Percentiles rank a stretch among this genome's conserved stretches.
These are phyloP conservation scores for Micractinium conductrix DNA, from an alignment of 139 green algal genomes.

Conservation along the genomic window DNA sequence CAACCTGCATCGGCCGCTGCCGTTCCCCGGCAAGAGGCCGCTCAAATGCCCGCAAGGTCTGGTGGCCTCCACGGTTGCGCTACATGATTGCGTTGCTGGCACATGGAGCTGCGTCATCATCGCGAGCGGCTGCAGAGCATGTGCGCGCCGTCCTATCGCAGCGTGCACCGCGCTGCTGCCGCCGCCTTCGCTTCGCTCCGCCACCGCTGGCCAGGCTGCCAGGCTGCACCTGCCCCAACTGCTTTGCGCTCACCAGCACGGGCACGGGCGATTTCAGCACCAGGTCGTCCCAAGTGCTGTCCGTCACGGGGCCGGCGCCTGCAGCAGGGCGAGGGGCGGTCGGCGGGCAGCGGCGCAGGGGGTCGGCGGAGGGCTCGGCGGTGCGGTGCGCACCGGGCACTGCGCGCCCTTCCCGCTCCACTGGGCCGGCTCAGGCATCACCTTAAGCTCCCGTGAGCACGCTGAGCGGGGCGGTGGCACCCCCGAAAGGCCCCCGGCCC, in stretches of 20 bases:
- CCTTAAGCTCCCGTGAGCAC: not conserved
- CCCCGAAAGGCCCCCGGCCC: not conserved
- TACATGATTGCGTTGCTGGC: not conserved
- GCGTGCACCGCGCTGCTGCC: no score
- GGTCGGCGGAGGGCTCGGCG: not conserved
- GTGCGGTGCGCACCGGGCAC: not conserved
- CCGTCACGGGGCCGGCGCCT: slow-evolving; percentile 78
- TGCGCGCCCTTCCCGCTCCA: not conserved
- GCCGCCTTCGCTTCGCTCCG: no score
- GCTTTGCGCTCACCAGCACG: slow-evolving; percentile 28
- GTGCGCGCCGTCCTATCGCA: no score
- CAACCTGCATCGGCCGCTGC: no score
- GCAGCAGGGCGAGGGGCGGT: not conserved
- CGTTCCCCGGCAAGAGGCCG: no score
- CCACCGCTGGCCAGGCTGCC: no score
- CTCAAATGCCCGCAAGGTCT: no score
- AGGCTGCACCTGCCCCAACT: no score
- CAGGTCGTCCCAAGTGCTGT: slow-evolving; percentile 83
- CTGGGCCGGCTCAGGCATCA: not conserved
- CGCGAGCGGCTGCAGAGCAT: no score
- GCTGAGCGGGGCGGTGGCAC: not conserved
- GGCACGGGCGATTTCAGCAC: slow-evolving; percentile 77
- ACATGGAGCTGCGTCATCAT: no score
- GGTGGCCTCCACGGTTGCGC: no score
- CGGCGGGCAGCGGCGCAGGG: not conserved